Base-by-base conservation (phyloP, 768 basidiomycete species). In the Podaxis rugospora region DNA sequence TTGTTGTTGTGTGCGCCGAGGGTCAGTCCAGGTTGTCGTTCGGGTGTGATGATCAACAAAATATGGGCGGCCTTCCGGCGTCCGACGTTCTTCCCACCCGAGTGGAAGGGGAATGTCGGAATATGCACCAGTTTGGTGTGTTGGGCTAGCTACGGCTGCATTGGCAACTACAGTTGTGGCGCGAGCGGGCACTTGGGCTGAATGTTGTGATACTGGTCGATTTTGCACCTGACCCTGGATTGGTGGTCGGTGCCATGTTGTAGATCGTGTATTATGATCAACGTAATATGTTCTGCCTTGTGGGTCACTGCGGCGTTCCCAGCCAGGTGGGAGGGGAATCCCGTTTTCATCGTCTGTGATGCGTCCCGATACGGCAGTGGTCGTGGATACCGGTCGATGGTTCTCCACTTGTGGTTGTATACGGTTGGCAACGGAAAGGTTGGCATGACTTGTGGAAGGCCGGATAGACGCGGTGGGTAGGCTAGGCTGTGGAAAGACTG, bases 1-100 rank as follows among this genome's bases (percentile, higher is more conserved):
- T 63, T 84, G 68, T 65, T 82, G 66, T 64, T 82, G 82, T 28
- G 71, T 67, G 18, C 87, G 82, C 51, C 93, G 84, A 2, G 94
- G 93, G 72, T 96, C 93, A 21, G 85, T 87, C 93, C 93, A 96
- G 28, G 93, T 95, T 10, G 93, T 95, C 37, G 92, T 92, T 37
- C 93, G 81, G 0, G 89, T 90, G 72, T 94, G 91, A 69, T 95
- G 81, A 61, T 82, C 80, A 54, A 84, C 82, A 65, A 83, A 83
- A 67, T 83, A 84, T 6, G 81, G 80, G 51, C 93, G 78, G 0
- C 93, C 93, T 72, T 95, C 92, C n/a, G 91, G 83, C 1, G 93
- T 93, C 61, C 88, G 85, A 50, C 93, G 85, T 69, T 95, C 93
- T 74, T 95, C 94, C 93, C 94, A 96, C 18, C 93, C 93, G 5